Evolutionary conservation across 73 alveolate genomes (phyloP).

Genomic region (Tetrahymena elliotti): DNA sequence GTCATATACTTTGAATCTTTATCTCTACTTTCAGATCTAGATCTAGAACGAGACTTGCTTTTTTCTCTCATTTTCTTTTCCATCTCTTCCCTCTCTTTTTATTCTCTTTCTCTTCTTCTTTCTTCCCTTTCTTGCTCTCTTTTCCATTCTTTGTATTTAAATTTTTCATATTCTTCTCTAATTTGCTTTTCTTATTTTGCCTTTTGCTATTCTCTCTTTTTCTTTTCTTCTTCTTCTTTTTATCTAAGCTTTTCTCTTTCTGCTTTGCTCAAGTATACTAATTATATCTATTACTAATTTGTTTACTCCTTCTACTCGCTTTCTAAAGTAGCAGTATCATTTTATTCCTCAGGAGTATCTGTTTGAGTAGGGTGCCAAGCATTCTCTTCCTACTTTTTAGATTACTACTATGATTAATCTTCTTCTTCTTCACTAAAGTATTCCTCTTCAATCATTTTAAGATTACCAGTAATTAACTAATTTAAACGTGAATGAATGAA

Average conservation of each 20-base stretch:
- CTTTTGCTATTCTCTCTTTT: not conserved
- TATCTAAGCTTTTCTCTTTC: not conserved
- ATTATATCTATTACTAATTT: not conserved
- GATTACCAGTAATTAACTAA: not conserved
- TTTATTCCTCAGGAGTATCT: not conserved
- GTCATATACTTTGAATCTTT: constrained; percentile 25
- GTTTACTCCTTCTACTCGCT: not conserved
- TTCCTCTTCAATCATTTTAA: not conserved
- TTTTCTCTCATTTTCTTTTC: not conserved
- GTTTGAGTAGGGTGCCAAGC: not conserved
- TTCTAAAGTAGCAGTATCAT: not conserved
- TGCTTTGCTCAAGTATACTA: not conserved
- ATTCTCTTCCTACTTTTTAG: not conserved
- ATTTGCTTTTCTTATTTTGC: not conserved
- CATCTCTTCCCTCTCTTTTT: constrained; percentile 12
- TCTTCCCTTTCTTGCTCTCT: constrained; percentile 9
- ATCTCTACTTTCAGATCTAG: constrained; percentile 35
- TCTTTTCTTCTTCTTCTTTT: not conserved
- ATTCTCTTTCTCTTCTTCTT: constrained; percentile 5
- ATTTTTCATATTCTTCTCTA: not conserved
- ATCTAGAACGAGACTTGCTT: constrained; percentile 6
- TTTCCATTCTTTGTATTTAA: constrained; percentile 1
- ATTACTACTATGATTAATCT: not conserved
- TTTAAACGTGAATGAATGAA: not conserved
- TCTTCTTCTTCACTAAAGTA: not conserved